phyloP scores from a whole-genome alignment of 495 filamentous ascomycete genomes.

The Monascus purpureus region DNA sequence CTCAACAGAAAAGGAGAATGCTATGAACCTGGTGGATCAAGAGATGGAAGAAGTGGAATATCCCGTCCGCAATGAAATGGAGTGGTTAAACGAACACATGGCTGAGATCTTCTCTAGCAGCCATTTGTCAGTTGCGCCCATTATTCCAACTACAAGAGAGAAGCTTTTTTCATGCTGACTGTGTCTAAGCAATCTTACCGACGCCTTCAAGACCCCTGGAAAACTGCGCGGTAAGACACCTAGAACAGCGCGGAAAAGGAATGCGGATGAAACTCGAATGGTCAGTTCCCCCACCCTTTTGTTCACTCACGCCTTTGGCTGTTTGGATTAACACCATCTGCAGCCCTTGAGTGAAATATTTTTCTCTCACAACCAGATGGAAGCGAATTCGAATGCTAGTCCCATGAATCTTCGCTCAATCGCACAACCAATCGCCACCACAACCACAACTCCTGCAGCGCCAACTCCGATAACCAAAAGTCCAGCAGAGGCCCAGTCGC shows the following conservation, averaged over 20 bases:
- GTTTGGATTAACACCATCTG: slow-evolving; percentile 8
- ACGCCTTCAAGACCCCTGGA: slow-evolving; percentile 92
- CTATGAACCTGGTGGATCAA: slow-evolving; percentile 45
- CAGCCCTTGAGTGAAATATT: slow-evolving; percentile 82
- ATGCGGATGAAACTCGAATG: slow-evolving; percentile 48
- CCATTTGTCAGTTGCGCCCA: slow-evolving; percentile 49
- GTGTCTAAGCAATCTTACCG: slow-evolving; percentile 57
- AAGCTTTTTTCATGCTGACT: slow-evolving; percentile 18
- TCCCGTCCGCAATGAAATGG: slow-evolving; percentile 77
- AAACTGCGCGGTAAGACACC: slow-evolving; percentile 91
- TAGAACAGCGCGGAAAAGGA: slow-evolving; percentile 59
- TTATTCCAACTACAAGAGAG: neutral
- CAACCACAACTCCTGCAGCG: slow-evolving; percentile 7
- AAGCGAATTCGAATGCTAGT: slow-evolving; percentile 18
- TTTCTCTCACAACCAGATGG: slow-evolving; percentile 34
- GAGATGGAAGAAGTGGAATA: slow-evolving; percentile 85
- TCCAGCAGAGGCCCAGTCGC: slow-evolving; percentile 7
- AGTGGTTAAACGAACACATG: slow-evolving; percentile 97
- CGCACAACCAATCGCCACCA: slow-evolving; percentile 13
- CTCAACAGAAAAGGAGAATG: slow-evolving; percentile 48
- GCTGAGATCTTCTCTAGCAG: slow-evolving; percentile 77
- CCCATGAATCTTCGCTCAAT: slow-evolving; percentile 22
- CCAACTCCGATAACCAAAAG: slow-evolving; percentile 10
- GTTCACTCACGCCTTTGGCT: slow-evolving; percentile 1
- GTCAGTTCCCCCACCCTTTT: slow-evolving; percentile 31